Evolutionary conservation across 2,329 filamentous ascomycete genomes (phyloP), one percentile per base, ranked within the genome.

Genomic region (Colletotrichum tropicale): DNA sequence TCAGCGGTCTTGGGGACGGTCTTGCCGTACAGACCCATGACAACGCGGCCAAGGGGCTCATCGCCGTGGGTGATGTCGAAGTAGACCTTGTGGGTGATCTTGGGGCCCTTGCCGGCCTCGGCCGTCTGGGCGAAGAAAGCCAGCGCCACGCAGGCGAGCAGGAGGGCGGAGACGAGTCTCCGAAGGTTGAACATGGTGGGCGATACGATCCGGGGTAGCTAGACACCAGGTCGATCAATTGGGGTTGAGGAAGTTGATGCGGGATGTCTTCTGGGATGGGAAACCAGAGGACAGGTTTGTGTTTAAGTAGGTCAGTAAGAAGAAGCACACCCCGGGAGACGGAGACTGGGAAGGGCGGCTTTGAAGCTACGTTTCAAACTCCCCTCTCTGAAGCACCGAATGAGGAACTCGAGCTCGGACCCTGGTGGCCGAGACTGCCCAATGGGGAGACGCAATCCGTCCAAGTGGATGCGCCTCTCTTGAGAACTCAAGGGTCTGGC

Each of bases 41-140:
- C 93, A 80, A 98, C 90, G 77, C 94, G 92, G 77, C 95, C 95
- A 56, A 96, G 83, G 64, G 90, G 84, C 86, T 95, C 89, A 78
- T 95, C 95, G 82, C 93, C 95, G 82, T 95, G 93, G 81, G 90
- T 87, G 79, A 98, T 93, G 86, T 97, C 95, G 85, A 98, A 96
- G 90, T 92, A 97, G 86, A 97, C 95, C 92, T 98, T 98, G 90
- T 95, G 90, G 81, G 96, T 98, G 89, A 98, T 96, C 92, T 97
- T 98, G 78, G 95, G 96, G 62, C 97, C 96, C 89, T 96, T 95
- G 79, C 89, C 89, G 70, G 94, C 94, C 80, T 94, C 92, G 76
- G 91, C 92, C 38, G 92, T 91, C 86, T 95, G 93, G 80, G 94
- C 90, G 83, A 98, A 92, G 88, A 95, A 92, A 80, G 96, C 87